Base-by-base conservation (phyloP, 345 rosid genomes). In the Barbarea vulgaris region DNA sequence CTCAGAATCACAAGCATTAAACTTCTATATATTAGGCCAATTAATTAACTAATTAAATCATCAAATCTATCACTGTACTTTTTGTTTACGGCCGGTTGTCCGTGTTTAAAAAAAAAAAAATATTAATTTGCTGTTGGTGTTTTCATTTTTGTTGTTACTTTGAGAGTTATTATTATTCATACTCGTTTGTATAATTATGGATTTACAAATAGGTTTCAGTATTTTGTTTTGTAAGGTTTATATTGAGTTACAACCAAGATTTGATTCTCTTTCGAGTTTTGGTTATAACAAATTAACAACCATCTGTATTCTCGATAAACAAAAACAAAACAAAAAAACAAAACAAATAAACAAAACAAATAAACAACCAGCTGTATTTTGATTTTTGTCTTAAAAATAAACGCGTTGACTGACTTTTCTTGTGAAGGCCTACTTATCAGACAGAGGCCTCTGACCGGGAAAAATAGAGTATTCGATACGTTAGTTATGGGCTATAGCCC, bases 1-100 rank as follows among this genome's bases (percentile, higher is more conserved):
- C 90, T 15, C 90, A 82, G 53, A 69, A 80, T 18, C 75, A 59
- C 52, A 74, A 77, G n/a, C 86, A 69, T 41, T 82, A 60, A 61
- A 24, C 36, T 51, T 62, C 7, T 17, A 37, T 51, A 37, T 42
- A 15, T 19, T 28, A 63, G 1, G 7, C 5, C 12, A 71, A 2
- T 55, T 27, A 22, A 14, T 47, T 55, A 24, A 57, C 31, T 48
- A 65, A 22, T 69, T 51, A 68, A 19, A 9, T 57, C 22, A 68
- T 65, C 24, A 54, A 15, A 42, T 54, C 9, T 55, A 55, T 77
- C 59, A 62, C 28, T 5, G 30, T 30, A 42, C 8, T 39, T 19
- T 52, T 22, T 52, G 18, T 34, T 34, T 28, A 24, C 28, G 11
- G 30, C 12, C 28, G 11, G 30, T 22, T 51, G 11, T 11, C 6